Conservation (phyloP, 345 rosid genomes). For the Ceriops zippeliana region DNA sequence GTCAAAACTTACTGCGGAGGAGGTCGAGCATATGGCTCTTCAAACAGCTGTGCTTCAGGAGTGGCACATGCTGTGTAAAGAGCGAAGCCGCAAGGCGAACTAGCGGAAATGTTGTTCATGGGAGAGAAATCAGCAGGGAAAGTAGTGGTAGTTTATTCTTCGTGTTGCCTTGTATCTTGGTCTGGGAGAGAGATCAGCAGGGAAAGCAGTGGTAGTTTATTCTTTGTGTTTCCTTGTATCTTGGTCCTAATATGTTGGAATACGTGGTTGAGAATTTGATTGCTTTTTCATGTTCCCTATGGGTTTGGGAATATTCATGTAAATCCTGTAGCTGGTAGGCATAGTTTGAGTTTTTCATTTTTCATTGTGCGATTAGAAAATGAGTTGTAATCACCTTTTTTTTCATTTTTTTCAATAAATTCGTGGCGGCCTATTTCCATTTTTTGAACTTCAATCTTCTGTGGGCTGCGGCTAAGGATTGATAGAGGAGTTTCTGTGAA, state of each 20-base stretch:
- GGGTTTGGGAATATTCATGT: constrained; percentile 17
- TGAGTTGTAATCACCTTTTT: neutral
- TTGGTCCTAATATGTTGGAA: constrained; percentile 12
- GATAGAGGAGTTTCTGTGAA: no score
- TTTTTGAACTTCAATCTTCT: no score
- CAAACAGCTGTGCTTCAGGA: constrained; percentile 94
- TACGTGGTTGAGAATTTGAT: constrained; percentile 18
- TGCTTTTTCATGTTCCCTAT: neutral
- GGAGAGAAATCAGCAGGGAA: no score
- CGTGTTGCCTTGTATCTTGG: constrained; percentile 21
- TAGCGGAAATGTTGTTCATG: neutral
- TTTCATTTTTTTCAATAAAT: neutral
- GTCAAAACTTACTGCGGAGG: constrained; percentile 85
- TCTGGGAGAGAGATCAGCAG: no score
- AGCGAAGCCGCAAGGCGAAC: constrained; percentile 50
- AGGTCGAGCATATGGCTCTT: constrained; percentile 91
- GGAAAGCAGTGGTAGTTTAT: neutral
- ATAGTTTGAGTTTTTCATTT: constrained; percentile 14
- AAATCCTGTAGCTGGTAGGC: constrained; percentile 26
- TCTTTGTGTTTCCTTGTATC: constrained; percentile 21
- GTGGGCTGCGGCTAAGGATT: no score
- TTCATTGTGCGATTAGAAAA: constrained; percentile 12
- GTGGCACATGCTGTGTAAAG: constrained; percentile 90
- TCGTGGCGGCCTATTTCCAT: neutral
- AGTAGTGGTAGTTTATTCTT: constrained; percentile 2